Percentiles rank a stretch among this genome's conserved stretches.
These are phyloP conservation scores for Bjerkandera adusta DNA, from an alignment of 1,284 basidiomycete genomes.

Conservation along the genomic window DNA sequence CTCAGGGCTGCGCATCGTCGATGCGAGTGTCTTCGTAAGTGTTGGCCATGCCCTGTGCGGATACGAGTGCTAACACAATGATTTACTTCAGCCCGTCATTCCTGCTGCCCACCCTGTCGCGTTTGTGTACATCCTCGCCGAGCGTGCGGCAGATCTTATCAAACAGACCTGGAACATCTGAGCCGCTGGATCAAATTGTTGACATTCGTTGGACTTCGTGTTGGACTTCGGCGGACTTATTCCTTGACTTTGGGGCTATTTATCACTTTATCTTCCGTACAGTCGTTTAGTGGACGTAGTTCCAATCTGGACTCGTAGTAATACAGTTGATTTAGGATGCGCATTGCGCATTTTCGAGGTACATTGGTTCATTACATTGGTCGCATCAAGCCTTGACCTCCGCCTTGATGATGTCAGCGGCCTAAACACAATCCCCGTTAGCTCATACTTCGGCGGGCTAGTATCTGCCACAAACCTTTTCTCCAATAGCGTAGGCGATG, in stretches of 20 bases:
- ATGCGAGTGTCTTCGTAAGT: conserved; percentile 35
- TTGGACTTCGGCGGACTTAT: no score
- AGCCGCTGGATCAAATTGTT: no score
- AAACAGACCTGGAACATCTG: conserved; percentile 9
- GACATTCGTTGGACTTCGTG: no score
- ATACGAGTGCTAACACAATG: background rate
- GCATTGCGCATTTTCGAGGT: no score
- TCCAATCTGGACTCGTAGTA: no score
- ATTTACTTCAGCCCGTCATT: conserved; percentile 9
- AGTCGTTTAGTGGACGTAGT: no score
- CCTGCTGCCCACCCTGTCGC: conserved; percentile 12
- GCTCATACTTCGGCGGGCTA: background rate
- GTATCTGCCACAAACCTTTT: background rate
- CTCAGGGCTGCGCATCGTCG: conserved; percentile 33
- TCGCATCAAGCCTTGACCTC: no score
- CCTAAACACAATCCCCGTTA: background rate
- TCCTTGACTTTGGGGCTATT: no score
- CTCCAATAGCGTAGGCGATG: background rate
- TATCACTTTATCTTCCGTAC: no score
- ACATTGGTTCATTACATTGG: no score
- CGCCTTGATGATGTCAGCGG: conserved; percentile 2
- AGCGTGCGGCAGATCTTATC: conserved; percentile 17
- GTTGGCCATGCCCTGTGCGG: background rate
- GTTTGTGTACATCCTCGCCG: conserved; percentile 15
- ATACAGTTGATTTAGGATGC: no score